Percentiles rank a stretch among this genome's conserved stretches.
phyloP scores from a whole-genome alignment of 2,329 filamentous ascomycete genomes.

The Talaromyces marneffei region DNA sequence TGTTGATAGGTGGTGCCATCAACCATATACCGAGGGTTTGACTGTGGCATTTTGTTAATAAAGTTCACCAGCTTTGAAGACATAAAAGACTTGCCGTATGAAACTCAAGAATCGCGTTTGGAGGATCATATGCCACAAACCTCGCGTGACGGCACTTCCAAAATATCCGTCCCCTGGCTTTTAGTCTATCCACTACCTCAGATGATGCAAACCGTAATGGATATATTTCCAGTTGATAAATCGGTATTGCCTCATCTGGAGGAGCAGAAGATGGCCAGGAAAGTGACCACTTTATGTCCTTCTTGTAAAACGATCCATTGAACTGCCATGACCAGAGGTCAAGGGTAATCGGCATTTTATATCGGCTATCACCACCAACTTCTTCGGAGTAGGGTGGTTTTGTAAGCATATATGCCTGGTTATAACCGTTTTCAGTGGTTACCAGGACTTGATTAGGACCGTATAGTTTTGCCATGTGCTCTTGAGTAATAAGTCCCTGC shows the following conservation, averaged over 20 bases:
- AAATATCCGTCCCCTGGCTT: background rate
- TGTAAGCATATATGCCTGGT: background rate
- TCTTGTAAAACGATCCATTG: background rate
- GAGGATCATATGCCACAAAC: background rate
- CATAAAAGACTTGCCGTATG: background rate
- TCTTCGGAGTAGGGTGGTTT: background rate
- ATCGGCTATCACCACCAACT: background rate
- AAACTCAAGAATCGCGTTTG: background rate
- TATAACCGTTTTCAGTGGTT: background rate
- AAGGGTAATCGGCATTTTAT: background rate
- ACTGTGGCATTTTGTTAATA: background rate
- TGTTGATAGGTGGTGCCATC: background rate
- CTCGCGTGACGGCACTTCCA: background rate
- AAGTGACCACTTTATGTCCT: background rate
- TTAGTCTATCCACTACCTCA: background rate
- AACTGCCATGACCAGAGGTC: background rate
- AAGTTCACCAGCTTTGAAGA: background rate
- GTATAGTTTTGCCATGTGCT: background rate
- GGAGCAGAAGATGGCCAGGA: background rate
- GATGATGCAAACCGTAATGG: background rate
- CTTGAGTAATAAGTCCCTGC: background rate
- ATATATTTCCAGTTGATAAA: background rate
- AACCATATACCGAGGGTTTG: background rate
- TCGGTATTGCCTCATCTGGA: background rate
- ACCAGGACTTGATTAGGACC: background rate